Percentiles rank a stretch among this genome's conserved stretches.
Evolutionary conservation across 345 rosid genomes (phyloP).

Genomic region (Rhizophora mangle): DNA sequence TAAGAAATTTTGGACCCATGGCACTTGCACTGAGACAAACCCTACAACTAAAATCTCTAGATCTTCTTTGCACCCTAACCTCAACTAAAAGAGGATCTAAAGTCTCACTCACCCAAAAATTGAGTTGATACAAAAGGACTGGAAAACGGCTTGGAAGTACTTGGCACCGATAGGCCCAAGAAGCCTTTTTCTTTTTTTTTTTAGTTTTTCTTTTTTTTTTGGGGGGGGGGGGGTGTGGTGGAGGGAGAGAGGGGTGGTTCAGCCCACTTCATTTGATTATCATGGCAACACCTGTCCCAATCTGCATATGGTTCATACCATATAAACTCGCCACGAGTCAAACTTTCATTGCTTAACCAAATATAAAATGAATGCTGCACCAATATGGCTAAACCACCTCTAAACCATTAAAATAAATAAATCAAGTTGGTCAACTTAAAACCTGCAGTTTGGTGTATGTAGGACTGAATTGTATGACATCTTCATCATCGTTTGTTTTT

Average conservation of each 20-base stretch:
- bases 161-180: too few relatives aligned
- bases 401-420: not conserved
- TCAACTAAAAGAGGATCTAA: not conserved
- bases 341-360: not conserved
- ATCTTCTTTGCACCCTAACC: not conserved
- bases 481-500: not conserved
- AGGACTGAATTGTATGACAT: too few relatives aligned
- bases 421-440: not conserved
- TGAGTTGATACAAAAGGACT: not conserved
- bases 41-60: slow-evolving; percentile 31
- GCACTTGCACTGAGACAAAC: slow-evolving; percentile 34
- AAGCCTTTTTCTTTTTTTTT: too few relatives aligned
- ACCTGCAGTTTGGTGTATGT: too few relatives aligned
- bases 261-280: not conserved
- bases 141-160: not conserved
- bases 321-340: too few relatives aligned
- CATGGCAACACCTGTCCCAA: not conserved
- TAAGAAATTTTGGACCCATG: slow-evolving; percentile 53
- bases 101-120: not conserved
- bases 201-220: not conserved
- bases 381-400: not conserved
- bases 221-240: too few relatives aligned
- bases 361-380: not conserved
- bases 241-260: too few relatives aligned
- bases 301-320: not conserved